These are phyloP conservation scores for Atkinsonella hypoxylon DNA, from an alignment of 2,329 filamentous ascomycete species.

Conservation along the genomic window DNA sequence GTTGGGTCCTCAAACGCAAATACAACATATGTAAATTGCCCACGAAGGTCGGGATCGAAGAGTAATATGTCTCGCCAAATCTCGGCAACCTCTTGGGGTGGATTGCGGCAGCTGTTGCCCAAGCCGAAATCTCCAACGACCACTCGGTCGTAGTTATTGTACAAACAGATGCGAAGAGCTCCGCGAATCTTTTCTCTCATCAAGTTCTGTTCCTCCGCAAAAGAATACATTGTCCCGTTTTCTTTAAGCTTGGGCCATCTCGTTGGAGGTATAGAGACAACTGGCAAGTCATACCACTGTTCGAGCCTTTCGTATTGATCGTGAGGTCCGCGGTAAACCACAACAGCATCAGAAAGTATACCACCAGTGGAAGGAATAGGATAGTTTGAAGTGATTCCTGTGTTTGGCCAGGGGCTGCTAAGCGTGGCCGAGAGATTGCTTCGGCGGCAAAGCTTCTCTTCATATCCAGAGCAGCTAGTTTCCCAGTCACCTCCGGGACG, in stretches of 20 bases:
- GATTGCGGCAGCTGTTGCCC: conserved; percentile 52
- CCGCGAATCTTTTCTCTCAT: conserved; percentile 62
- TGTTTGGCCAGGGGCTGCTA: conserved; percentile 43
- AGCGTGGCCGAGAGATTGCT: conserved; percentile 63
- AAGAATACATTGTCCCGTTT: conserved; percentile 56
- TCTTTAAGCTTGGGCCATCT: conserved; percentile 63
- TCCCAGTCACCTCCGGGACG: conserved; percentile 74
- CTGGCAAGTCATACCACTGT: conserved; percentile 47
- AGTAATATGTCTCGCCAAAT: conserved; percentile 55
- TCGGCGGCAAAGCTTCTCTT: conserved; percentile 60
- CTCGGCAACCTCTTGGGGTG: conserved; percentile 50
- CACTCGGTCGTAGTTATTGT: conserved; percentile 42
- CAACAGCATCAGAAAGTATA: conserved; percentile 58
- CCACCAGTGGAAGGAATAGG: conserved; percentile 60
- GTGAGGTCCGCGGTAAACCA: conserved; percentile 61
- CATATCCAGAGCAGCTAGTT: conserved; percentile 37
- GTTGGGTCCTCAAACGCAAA: conserved; percentile 51
- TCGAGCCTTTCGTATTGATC: conserved; percentile 48
- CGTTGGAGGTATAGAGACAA: conserved; percentile 63
- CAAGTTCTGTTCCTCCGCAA: conserved; percentile 57
- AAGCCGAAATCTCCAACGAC: conserved; percentile 55
- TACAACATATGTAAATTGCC: conserved; percentile 48
- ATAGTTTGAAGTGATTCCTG: conserved; percentile 42
- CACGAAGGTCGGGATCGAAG: conserved; percentile 49
- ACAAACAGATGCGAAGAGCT: conserved; percentile 57